Evolutionary conservation across 2,329 filamentous ascomycete genomes (phyloP), one percentile per base, ranked within the genome.

Genomic region (Fusarium sterilihyphosum): DNA sequence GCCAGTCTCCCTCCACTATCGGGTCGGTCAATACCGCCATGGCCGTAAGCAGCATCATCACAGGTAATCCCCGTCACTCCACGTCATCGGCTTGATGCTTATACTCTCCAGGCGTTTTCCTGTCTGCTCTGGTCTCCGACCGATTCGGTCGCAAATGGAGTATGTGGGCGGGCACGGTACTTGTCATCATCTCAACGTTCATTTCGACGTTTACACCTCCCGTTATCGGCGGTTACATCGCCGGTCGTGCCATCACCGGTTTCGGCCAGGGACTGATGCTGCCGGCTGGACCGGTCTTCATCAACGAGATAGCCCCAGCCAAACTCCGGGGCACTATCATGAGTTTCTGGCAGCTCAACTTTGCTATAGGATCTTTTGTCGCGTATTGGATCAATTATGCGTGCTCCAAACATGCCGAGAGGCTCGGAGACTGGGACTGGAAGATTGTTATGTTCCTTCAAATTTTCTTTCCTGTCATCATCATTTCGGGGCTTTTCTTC

Each of bases 381-480:
- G 77, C 78, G 18, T 81, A 79, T 59, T 81, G 80, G 91, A 88
- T 92, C 78, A 90, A 90, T 78, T 93, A 88, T 74, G 91, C 87
- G 10, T 89, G 88, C 78, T 86, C 86, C 46, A 85, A 89, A 74
- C 83, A 92, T 80, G 82, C 84, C 31, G 74, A 83, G 33, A 83
- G 73, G 18, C 86, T 93, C 8, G 91, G 91, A 29, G 85, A 93
- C 72, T 93, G 91, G 92, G 91, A 93, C 80, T 93, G 91, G 91
- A 89, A 88, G 76, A 88, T 92, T 83, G 90, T 93, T 17, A 88
- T 93, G 70, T 89, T 94, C 67, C 93, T 93, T 84, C 92, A 93
- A 80, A 85, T 92, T 40, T 81, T 93, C 18, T 87, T 92, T 33
- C 92, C 92, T 2, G 66, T 86, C 43, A 78, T 93, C 64, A 91